These are phyloP conservation scores for Abrus pulchellus DNA, from an alignment of 306 rosid genomes.

Conservation along the genomic window DNA sequence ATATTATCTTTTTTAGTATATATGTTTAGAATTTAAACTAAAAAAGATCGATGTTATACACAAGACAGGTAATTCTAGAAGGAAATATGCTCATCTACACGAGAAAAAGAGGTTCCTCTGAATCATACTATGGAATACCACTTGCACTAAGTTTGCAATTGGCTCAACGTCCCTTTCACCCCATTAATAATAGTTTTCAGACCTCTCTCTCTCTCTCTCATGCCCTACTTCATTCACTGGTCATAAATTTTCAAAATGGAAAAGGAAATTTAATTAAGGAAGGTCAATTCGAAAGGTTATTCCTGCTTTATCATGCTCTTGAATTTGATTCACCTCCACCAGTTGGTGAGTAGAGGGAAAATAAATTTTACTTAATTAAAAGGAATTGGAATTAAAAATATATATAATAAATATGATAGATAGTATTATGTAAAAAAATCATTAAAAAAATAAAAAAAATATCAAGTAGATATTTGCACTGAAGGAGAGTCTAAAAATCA, in stretches of 20 bases:
- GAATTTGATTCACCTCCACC: slow-evolving; percentile 54
- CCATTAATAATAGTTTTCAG: slow-evolving; percentile 62
- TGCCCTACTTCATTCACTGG: slow-evolving; percentile 42
- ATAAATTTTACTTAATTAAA: slow-evolving; percentile 18
- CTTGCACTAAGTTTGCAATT: slow-evolving; percentile 43
- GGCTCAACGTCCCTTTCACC: slow-evolving; percentile 63
- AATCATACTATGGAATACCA: slow-evolving; percentile 39
- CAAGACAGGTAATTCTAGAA: slow-evolving; percentile 9
- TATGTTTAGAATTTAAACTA: too few species aligned
- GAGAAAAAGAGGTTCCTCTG: slow-evolving; percentile 41
- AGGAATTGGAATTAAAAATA: background rate
- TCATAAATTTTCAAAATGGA: slow-evolving; percentile 1
- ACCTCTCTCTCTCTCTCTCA: slow-evolving; percentile 50
- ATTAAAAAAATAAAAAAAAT: background rate
- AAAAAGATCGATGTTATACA: background rate
- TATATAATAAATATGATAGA: too few species aligned
- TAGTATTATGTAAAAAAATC: background rate
- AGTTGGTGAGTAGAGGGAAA: too few species aligned
- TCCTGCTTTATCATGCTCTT: slow-evolving; percentile 36
- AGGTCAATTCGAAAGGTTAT: slow-evolving; percentile 30
- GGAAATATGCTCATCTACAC: slow-evolving; percentile 28
- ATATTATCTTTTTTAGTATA: too few species aligned
- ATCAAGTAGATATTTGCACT: too few species aligned
- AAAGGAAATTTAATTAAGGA: background rate
- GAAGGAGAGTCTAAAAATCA: too few species aligned